Conservation (phyloP, 768 basidiomycete species). For the Dentipellis sp. region DNA sequence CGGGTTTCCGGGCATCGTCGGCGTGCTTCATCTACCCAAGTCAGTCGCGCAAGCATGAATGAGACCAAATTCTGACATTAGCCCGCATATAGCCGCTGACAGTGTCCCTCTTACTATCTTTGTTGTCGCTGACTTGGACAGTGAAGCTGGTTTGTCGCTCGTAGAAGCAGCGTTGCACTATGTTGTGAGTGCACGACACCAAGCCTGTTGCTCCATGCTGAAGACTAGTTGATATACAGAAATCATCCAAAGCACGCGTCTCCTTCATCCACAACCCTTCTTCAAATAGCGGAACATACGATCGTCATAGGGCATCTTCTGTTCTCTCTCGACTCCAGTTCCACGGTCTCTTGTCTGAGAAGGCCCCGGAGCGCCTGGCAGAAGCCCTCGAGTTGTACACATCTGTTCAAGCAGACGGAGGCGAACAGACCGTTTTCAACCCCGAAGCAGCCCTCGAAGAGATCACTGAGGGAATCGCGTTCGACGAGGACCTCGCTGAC, state of each 20-base stretch:
- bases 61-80: too few relatives aligned
- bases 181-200: slow-evolving; percentile 35
- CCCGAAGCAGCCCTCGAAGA: slow-evolving; percentile 22
- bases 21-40: slow-evolving; percentile 57
- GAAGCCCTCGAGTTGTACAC: slow-evolving; percentile 26
- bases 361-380: slow-evolving; percentile 30
- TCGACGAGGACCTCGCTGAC: slow-evolving; percentile 23
- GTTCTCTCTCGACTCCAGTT: slow-evolving; percentile 42
- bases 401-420: slow-evolving; percentile 8
- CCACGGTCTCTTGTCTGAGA: slow-evolving; percentile 29
- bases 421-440: slow-evolving; percentile 31
- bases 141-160: slow-evolving; percentile 43
- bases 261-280: slow-evolving; percentile 71
- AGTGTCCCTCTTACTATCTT: slow-evolving; percentile 40
- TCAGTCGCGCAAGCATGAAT: slow-evolving; percentile 22
- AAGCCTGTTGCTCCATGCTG: background rate
- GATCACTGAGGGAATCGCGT: slow-evolving; percentile 25
- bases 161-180: slow-evolving; percentile 59
- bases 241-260: slow-evolving; percentile 31
- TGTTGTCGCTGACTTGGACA: slow-evolving; percentile 75
- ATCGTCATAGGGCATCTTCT: slow-evolving; percentile 28
- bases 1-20: slow-evolving; percentile 31
- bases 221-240: slow-evolving; percentile 23
- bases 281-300: slow-evolving; percentile 10
- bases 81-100: background rate